These are phyloP conservation scores for Besnoitia besnoiti DNA, from an alignment of 169 alveolate genomes.

Conservation along the genomic window DNA sequence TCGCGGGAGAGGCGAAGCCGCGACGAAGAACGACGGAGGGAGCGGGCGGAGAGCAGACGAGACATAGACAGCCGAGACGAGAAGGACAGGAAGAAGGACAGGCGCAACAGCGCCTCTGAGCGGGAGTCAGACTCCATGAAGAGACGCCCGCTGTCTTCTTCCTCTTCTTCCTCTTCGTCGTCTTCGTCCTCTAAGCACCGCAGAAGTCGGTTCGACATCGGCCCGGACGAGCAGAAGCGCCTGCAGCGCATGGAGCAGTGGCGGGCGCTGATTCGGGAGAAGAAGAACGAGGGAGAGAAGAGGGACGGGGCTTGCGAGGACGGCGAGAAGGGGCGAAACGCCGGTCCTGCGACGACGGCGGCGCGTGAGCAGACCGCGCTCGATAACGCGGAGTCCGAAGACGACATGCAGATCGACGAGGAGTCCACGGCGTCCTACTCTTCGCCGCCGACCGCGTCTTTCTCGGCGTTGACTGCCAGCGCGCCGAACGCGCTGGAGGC, in stretches of 20 bases:
- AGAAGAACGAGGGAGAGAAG: too few relatives aligned
- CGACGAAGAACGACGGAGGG: not conserved
- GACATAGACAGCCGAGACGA: too few relatives aligned
- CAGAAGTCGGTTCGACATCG: not conserved
- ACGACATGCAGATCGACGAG: not conserved
- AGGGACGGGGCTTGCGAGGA: too few relatives aligned
- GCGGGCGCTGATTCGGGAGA: not conserved
- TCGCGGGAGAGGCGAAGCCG: too few relatives aligned
- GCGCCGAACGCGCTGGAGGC: not conserved
- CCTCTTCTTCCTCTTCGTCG: not conserved
- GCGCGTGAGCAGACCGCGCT: not conserved
- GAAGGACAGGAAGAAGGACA: not conserved
- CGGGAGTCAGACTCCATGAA: not conserved
- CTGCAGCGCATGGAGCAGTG: constrained; percentile 8
- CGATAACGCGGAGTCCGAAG: not conserved
- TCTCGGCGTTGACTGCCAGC: not conserved
- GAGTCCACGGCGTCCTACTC: not conserved
- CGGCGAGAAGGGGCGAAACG: too few relatives aligned
- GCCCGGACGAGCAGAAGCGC: not conserved
- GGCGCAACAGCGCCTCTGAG: not conserved
- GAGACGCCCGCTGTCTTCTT: not conserved
- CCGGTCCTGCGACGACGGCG: too few relatives aligned
- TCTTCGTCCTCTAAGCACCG: not conserved
- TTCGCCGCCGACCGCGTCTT: not conserved
- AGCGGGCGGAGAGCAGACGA: too few relatives aligned